These are phyloP conservation scores for Yamadazyma mexicana DNA, from an alignment of 1,139 yeast genomes.

Conservation along the genomic window DNA sequence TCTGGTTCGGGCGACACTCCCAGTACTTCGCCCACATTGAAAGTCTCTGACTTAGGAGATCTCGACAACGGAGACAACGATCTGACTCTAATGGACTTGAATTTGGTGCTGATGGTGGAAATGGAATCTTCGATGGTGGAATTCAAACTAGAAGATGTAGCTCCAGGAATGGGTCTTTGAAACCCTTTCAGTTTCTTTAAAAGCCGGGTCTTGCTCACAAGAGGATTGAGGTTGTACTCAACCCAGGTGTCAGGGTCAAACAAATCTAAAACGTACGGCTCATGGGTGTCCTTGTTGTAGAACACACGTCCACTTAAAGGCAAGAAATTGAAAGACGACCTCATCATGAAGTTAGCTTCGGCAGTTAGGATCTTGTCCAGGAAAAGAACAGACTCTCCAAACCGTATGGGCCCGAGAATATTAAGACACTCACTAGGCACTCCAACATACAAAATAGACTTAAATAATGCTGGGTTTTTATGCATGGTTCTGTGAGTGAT, in stretches of 20 bases:
- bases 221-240: slow-evolving; percentile 70
- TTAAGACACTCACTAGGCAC: slow-evolving; percentile 83
- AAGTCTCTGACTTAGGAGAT: slow-evolving; percentile 9
- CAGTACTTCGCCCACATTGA: slow-evolving; percentile 1
- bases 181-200: slow-evolving; percentile 9
- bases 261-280: slow-evolving; percentile 66
- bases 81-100: slow-evolving; percentile 22
- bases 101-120: slow-evolving; percentile 22
- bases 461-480: slow-evolving; percentile 60
- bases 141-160: slow-evolving; percentile 4
- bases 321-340: slow-evolving; percentile 75
- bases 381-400: slow-evolving; percentile 76
- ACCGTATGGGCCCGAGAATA: slow-evolving; percentile 80
- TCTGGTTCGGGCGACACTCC: background rate
- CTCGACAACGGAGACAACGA: slow-evolving; percentile 15
- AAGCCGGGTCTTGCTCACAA: slow-evolving; percentile 53
- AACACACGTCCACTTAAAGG: slow-evolving; percentile 77
- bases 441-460: slow-evolving; percentile 80
- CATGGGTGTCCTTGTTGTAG: slow-evolving; percentile 56
- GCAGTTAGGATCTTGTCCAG: slow-evolving; percentile 75
- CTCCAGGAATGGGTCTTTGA: no score
- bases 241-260: slow-evolving; percentile 83
- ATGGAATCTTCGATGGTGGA: slow-evolving; percentile 21
- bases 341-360: slow-evolving; percentile 84
- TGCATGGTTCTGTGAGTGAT: slow-evolving; percentile 80